Conservation (phyloP, 148 eudicot species). For the Chenopodium berlandieri region DNA sequence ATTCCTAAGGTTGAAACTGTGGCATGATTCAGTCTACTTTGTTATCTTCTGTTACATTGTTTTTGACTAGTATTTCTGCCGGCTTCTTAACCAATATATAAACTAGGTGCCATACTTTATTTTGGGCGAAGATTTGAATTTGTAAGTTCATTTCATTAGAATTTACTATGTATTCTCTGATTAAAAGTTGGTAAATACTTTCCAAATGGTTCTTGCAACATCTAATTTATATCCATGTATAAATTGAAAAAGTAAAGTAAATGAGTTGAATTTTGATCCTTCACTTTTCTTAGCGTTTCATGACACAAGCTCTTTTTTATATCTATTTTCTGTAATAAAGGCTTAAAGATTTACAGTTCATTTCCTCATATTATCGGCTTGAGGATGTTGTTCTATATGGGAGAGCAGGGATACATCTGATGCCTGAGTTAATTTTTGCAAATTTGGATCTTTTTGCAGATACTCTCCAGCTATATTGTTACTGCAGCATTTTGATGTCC, state of each 20-base stretch:
- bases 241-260: neutral
- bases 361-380: neutral
- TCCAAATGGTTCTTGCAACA: neutral
- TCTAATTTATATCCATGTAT: neutral
- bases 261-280: neutral
- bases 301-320: neutral
- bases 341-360: neutral
- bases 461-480: conserved; percentile 85
- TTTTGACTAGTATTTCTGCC: neutral
- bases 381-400: neutral
- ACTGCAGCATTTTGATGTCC: conserved; percentile 85
- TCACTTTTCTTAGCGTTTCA: neutral
- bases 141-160: neutral
- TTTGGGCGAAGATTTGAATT: neutral
- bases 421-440: conserved; percentile 13
- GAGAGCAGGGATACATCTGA: neutral
- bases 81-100: neutral
- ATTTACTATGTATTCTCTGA: neutral
- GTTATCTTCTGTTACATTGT: neutral
- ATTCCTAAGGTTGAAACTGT: conserved; percentile 12
- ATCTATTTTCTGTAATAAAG: neutral
- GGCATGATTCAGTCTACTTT: conserved; percentile 11
- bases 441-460: conserved; percentile 39
- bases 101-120: neutral
- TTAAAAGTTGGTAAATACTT: neutral